Conservation (phyloP, 192 early-diverging fungal genomes). For the Coemansia sp. region DNA sequence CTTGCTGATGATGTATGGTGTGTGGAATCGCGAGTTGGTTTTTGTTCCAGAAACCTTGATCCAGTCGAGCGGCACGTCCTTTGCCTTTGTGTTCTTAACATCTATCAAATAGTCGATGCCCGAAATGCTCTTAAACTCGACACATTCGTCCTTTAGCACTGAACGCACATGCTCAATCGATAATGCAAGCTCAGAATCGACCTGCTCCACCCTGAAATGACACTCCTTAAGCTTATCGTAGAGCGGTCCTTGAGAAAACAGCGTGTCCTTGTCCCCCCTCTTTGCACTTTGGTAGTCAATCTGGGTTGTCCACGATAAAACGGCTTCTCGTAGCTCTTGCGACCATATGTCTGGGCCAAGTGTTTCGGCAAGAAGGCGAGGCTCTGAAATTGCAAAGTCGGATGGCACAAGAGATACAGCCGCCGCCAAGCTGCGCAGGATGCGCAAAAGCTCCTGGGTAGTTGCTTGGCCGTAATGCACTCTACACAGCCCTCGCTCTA, state of each 20-base stretch:
- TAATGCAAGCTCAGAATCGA: constrained; percentile 61
- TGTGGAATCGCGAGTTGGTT: constrained; percentile 39
- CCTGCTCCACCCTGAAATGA: constrained; percentile 54
- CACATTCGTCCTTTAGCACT: constrained; percentile 42
- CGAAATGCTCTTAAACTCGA: constrained; percentile 67
- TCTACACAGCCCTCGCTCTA: constrained; percentile 90
- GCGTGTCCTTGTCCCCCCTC: constrained; percentile 55
- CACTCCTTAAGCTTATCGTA: constrained; percentile 56
- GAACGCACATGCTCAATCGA: constrained; percentile 59
- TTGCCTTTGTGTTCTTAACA: constrained; percentile 59
- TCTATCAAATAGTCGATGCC: constrained; percentile 81
- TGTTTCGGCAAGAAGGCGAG: constrained; percentile 33
- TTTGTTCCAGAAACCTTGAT: constrained; percentile 61
- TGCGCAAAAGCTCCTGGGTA: constrained; percentile 79
- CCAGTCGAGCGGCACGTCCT: constrained; percentile 74
- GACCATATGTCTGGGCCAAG: constrained; percentile 44
- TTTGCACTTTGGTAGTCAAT: constrained; percentile 58
- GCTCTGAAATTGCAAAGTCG: constrained; percentile 18
- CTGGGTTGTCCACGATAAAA: constrained; percentile 32
- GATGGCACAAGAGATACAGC: constrained; percentile 34
- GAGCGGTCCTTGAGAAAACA: constrained; percentile 61
- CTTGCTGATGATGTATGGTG: constrained; percentile 58
- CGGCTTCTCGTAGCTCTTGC: constrained; percentile 39
- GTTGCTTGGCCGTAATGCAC: constrained; percentile 82
- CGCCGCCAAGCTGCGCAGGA: constrained; percentile 63